phyloP scores from a whole-genome alignment of 2,329 filamentous ascomycete genomes.

The Penicillium sp. region DNA sequence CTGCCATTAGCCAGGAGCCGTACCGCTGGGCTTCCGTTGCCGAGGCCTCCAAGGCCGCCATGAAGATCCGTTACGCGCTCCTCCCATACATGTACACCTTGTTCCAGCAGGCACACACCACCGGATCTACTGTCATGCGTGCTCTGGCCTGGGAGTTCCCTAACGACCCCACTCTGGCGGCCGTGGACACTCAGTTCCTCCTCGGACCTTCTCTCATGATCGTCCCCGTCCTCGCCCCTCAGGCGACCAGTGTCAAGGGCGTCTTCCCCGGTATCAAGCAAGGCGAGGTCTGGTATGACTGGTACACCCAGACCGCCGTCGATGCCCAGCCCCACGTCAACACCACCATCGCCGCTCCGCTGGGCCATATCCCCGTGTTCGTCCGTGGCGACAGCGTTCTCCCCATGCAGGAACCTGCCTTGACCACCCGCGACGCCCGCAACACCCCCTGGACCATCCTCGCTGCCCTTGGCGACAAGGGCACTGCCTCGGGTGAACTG shows the following conservation, averaged over 20 bases:
- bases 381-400: slow-evolving; percentile 69
- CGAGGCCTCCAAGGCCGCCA: slow-evolving; percentile 65
- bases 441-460: slow-evolving; percentile 68
- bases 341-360: slow-evolving; percentile 61
- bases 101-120: slow-evolving; percentile 66
- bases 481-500: slow-evolving; percentile 61
- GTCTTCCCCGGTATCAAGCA: slow-evolving; percentile 68
- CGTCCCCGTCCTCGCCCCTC: slow-evolving; percentile 64
- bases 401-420: slow-evolving; percentile 66
- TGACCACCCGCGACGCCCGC: slow-evolving; percentile 66
- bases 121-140: slow-evolving; percentile 70
- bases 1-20: slow-evolving; percentile 67
- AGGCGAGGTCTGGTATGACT: slow-evolving; percentile 73
- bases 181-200: slow-evolving; percentile 71
- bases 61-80: slow-evolving; percentile 69
- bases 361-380: slow-evolving; percentile 71
- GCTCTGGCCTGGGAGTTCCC: slow-evolving; percentile 76
- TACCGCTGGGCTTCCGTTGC: slow-evolving; percentile 69
- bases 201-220: slow-evolving; percentile 68
- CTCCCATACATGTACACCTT: slow-evolving; percentile 77
- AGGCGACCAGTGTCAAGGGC: slow-evolving; percentile 64
- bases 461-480: slow-evolving; percentile 59
- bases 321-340: slow-evolving; percentile 56
- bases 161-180: slow-evolving; percentile 66
- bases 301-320: slow-evolving; percentile 68